Evolutionary conservation across 768 basidiomycete genomes (phyloP).

Genomic region (Pisolithus tinctorius): DNA sequence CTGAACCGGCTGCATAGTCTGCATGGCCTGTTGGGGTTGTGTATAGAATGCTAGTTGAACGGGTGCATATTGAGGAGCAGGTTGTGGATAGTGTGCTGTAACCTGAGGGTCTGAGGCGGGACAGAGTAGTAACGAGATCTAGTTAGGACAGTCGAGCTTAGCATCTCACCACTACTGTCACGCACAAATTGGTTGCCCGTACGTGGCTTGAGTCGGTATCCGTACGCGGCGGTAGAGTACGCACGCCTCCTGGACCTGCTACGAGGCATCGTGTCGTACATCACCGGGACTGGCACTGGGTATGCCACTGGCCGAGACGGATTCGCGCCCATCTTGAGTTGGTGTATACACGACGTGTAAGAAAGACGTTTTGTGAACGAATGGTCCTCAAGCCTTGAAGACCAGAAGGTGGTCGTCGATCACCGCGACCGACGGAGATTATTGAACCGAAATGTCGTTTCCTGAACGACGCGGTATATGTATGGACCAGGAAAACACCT

Average conservation of each 20-base stretch:
- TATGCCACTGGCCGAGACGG: constrained; percentile 16
- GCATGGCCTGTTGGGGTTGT: constrained; percentile 25
- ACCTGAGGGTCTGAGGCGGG: constrained; percentile 19
- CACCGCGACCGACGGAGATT: no score
- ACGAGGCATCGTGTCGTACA: background rate
- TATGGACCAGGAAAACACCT: background rate
- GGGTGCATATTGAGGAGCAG: constrained; percentile 20
- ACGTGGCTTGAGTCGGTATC: constrained; percentile 4
- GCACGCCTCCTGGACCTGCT: constrained; percentile 9
- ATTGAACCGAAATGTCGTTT: no score
- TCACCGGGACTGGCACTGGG: constrained; percentile 10
- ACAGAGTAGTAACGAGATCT: background rate
- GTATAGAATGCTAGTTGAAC: constrained; percentile 16
- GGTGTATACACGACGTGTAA: background rate
- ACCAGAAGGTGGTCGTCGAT: background rate
- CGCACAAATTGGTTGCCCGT: constrained; percentile 21
- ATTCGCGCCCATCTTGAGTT: constrained; percentile 17
- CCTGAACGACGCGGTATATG: no score
- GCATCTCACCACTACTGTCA: background rate
- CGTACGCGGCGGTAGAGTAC: constrained; percentile 12
- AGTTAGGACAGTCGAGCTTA: constrained; percentile 9
- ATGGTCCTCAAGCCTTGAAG: background rate
- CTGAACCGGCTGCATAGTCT: background rate
- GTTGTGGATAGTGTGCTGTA: constrained; percentile 15
- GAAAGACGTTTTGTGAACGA: background rate